These are phyloP conservation scores for Telfairia occidentalis DNA, from an alignment of 331 rosid genomes.

Conservation along the genomic window DNA sequence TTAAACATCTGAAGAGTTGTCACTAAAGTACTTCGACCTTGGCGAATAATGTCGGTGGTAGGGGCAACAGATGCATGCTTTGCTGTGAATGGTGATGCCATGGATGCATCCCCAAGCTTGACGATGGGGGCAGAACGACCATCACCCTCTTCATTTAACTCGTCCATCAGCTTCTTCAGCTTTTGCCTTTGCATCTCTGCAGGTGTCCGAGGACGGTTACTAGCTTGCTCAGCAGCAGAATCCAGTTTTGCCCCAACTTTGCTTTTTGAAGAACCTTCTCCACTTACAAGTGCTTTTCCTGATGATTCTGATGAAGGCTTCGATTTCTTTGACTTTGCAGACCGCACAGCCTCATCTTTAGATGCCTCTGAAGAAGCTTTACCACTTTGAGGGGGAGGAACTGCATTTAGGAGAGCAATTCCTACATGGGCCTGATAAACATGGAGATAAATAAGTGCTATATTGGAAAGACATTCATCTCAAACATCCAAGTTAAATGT, in stretches of 20 bases:
- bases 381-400: constrained; percentile 55
- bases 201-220: constrained; percentile 48
- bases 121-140: constrained; percentile 83
- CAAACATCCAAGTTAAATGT: background rate
- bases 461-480: background rate
- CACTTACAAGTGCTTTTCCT: constrained; percentile 34
- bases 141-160: constrained; percentile 90
- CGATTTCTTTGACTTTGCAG: constrained; percentile 56
- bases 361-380: constrained; percentile 39
- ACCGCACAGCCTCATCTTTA: constrained; percentile 47
- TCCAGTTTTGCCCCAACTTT: constrained; percentile 34
- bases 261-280: constrained; percentile 64
- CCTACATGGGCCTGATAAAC: constrained; percentile 84
- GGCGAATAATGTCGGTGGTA: constrained; percentile 90
- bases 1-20: constrained; percentile 99
- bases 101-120: constrained; percentile 98
- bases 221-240: constrained; percentile 33
- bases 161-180: constrained; percentile 87
- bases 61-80: constrained; percentile 97
- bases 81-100: constrained; percentile 99
- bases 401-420: constrained; percentile 78
- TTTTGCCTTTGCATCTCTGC: constrained; percentile 65
- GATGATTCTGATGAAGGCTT: constrained; percentile 43
- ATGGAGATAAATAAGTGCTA: background rate
- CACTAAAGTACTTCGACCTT: constrained; percentile 94